Conservation (phyloP, 2,329 filamentous ascomycete genomes). For the Cladosporium velox region DNA sequence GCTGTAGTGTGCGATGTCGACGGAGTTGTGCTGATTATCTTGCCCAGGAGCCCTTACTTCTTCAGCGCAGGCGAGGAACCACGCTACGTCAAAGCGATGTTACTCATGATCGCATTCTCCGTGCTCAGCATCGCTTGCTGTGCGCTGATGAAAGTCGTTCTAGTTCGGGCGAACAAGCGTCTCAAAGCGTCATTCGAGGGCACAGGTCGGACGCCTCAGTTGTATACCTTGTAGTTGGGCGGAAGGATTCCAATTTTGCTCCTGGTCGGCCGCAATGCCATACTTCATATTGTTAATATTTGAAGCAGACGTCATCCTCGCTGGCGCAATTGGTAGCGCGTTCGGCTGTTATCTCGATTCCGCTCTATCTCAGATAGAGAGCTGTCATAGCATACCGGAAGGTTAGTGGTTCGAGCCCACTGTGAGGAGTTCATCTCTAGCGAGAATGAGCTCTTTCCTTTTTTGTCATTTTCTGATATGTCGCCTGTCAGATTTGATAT, state of each 20-base stretch:
- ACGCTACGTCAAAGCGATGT: constrained; percentile 20
- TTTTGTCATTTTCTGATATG: neutral
- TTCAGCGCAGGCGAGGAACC: constrained; percentile 31
- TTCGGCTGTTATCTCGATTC: neutral
- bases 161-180: constrained; percentile 20
- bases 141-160: constrained; percentile 13
- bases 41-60: constrained; percentile 42
- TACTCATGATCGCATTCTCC: constrained; percentile 22
- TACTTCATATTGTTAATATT: rapidly evolving
- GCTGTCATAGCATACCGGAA: neutral
- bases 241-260: neutral
- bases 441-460: neutral
- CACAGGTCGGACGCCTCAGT: neutral
- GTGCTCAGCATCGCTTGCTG: constrained; percentile 19
- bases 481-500: no score
- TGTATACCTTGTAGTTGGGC: constrained; percentile 2
- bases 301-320: neutral
- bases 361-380: neutral
- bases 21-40: neutral
- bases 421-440: neutral
- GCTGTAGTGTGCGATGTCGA: constrained; percentile 38
- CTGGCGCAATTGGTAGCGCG: neutral
- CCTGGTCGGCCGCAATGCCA: neutral
- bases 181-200: constrained; percentile 11
- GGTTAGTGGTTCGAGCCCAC: neutral